These are phyloP conservation scores for Candida nanaspora DNA, from an alignment of 805 yeast genomes.

Conservation along the genomic window DNA sequence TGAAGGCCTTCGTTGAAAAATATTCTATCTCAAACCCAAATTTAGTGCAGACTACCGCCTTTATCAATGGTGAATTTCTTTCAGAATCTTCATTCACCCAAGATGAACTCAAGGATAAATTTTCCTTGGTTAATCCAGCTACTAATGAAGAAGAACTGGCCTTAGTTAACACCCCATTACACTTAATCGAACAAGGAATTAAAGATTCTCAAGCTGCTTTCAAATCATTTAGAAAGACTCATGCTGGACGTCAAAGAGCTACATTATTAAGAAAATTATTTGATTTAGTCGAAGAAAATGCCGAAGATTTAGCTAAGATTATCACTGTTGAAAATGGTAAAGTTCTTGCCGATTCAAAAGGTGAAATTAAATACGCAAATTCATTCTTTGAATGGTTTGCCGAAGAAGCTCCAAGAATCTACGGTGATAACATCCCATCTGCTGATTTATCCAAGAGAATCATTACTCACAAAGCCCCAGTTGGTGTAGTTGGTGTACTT, in stretches of 20 bases:
- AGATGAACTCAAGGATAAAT: slow-evolving; percentile 33
- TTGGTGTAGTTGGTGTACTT: slow-evolving; percentile 72
- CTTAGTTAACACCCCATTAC: slow-evolving; percentile 48
- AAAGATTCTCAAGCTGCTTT: slow-evolving; percentile 49
- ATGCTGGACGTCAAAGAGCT: slow-evolving; percentile 52
- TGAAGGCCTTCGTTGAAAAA: slow-evolving; percentile 21
- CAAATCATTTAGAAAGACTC: slow-evolving; percentile 35
- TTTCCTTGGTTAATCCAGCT: slow-evolving; percentile 75
- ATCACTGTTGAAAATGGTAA: slow-evolving; percentile 72
- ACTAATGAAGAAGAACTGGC: slow-evolving; percentile 40
- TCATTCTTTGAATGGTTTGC: slow-evolving; percentile 87
- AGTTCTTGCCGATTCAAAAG: slow-evolving; percentile 61
- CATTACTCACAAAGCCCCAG: slow-evolving; percentile 60
- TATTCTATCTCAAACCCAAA: slow-evolving; percentile 35
- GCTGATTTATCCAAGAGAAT: slow-evolving; percentile 41
- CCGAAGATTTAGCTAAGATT: slow-evolving; percentile 57
- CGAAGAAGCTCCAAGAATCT: slow-evolving; percentile 67
- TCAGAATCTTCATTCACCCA: background rate
- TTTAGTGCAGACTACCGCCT: slow-evolving; percentile 54
- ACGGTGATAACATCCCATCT: slow-evolving; percentile 63
- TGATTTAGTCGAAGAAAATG: slow-evolving; percentile 46
- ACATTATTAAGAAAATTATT: slow-evolving; percentile 45
- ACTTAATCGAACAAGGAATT: slow-evolving; percentile 47
- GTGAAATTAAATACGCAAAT: slow-evolving; percentile 62
- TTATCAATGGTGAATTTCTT: slow-evolving; percentile 72